These are phyloP conservation scores for Dimocarpus longan DNA, from an alignment of 345 rosid species.

Conservation along the genomic window DNA sequence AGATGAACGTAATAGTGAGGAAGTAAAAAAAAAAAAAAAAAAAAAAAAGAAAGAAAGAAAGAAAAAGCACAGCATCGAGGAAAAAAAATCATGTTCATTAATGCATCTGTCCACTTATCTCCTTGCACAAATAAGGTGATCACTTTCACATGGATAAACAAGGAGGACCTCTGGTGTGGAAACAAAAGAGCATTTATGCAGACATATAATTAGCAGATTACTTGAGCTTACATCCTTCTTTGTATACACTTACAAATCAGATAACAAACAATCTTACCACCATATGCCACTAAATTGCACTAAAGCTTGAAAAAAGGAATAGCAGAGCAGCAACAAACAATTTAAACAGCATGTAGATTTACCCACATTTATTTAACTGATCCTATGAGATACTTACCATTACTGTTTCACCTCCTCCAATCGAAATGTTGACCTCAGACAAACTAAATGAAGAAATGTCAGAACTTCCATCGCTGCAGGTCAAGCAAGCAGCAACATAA, in stretches of 20 bases:
- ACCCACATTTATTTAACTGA: slow-evolving; percentile 11
- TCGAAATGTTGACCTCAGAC: slow-evolving; percentile 64
- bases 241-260: background rate
- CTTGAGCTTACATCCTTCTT: background rate
- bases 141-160: background rate
- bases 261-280: background rate
- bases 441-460: slow-evolving; percentile 54
- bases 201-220: background rate
- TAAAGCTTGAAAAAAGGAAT: background rate
- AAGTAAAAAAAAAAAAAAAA: no score
- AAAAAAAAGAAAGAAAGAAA: background rate
- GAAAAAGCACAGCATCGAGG: background rate
- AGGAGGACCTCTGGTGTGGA: background rate
- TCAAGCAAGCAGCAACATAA: slow-evolving; percentile 25
- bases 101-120: background rate
- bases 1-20: background rate
- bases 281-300: background rate
- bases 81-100: background rate
- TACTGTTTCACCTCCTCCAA: slow-evolving; percentile 66
- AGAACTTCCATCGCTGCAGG: slow-evolving; percentile 54
- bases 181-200: background rate
- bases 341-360: background rate
- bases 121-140: background rate
- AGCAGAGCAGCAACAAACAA: background rate
- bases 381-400: slow-evolving; percentile 54